Evolutionary conservation across 208 protist genomes (phyloP).

Genomic region (Trypanosoma vivax): DNA sequence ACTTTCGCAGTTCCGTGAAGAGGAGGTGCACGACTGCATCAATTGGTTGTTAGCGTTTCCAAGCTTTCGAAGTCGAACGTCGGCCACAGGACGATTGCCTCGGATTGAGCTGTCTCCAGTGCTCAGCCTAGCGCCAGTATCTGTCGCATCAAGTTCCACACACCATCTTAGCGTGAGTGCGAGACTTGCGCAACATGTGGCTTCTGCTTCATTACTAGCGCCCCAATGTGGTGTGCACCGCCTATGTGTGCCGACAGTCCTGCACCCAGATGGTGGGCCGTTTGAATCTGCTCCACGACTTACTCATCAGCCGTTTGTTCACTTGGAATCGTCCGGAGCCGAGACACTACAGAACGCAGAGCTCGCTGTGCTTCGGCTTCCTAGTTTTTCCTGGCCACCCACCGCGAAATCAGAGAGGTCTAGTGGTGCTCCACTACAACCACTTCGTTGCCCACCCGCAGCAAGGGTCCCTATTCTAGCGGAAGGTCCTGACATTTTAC

Average conservation of each 20-base stretch:
- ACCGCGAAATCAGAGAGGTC: constrained; percentile 4
- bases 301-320: constrained; percentile 30
- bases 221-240: background rate
- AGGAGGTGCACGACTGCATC: constrained; percentile 21
- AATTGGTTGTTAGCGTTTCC: constrained; percentile 35
- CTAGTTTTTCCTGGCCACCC: constrained; percentile 15
- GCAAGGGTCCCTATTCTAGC: too few relatives aligned
- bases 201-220: constrained; percentile 5
- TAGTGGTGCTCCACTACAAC: too few relatives aligned
- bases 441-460: too few relatives aligned
- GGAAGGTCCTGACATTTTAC: too few relatives aligned
- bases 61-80: constrained; percentile 22
- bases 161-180: constrained; percentile 31
- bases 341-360: constrained; percentile 13
- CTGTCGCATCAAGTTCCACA: constrained; percentile 5
- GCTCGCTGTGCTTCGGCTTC: constrained; percentile 15
- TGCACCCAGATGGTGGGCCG: constrained; percentile 1
- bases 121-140: constrained; percentile 19
- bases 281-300: constrained; percentile 15
- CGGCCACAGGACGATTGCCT: constrained; percentile 17
- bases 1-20: constrained; percentile 31
- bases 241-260: constrained; percentile 9
- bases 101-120: constrained; percentile 26
- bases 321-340: constrained; percentile 16
- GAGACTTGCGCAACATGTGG: constrained; percentile 26